Evolutionary conservation across 495 filamentous ascomycete genomes (phyloP), one percentile per base, ranked within the genome.

Genomic region (Bacidia gigantensis): DNA sequence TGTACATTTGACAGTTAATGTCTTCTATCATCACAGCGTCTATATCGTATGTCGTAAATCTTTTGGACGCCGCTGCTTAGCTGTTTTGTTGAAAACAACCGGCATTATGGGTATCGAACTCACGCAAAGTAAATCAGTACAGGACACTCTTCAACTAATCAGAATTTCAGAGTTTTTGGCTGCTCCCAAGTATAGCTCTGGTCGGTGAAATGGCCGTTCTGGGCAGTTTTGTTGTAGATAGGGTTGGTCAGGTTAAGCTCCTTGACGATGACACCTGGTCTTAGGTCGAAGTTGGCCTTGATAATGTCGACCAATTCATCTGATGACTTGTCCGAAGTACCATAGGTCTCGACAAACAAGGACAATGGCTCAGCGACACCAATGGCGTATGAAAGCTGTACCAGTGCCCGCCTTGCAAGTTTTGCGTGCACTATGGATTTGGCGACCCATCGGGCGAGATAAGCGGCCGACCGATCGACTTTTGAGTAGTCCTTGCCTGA

Each of bases 401-500:
- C 92, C 41, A 97, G 78, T 47, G 80, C 86, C 68, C 92, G 89
- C 63, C 89, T 87, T 58, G 84, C 84, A 53, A 98, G 84, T 60
- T 82, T 81, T 62, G 90, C 84, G 61, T 81, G 72, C 54, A 98
- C 87, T 57, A 98, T 77, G 40, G 92, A 98, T 81, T 98, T 98
- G 67, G 92, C 92, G 69, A 98, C 86, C 92, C 92, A 98, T 61
- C 92, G 87, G 62, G 83, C 89, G 58, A 95, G 80, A 74, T 98
- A 98, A 63, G 92, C 92, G 59, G 92, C 92, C 26, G 90, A 96
- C 60, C 92, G 86, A 69, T 98, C 92, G 71, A 98, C 92, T 79
- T 98, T 98, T 74, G 88, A 95, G 85, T 95, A 98, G 69, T 98
- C 92, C 82, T 98, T 98, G 66, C 92, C 92, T 65, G 92, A 97